Evolutionary conservation across 805 yeast genomes (phyloP).

Genomic region (Debaryomyces maramus): DNA sequence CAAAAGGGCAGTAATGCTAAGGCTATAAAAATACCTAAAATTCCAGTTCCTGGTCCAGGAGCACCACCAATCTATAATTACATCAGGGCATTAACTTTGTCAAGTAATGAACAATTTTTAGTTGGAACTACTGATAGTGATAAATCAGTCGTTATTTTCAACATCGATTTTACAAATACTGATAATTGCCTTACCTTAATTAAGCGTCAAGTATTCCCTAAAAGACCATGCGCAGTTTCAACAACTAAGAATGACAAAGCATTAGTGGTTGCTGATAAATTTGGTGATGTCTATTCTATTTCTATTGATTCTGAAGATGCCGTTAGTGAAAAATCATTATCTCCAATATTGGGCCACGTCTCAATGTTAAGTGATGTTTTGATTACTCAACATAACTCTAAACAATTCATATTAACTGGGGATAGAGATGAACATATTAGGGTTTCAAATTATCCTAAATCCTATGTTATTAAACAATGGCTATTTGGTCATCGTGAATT

Average conservation of each 20-base stretch:
- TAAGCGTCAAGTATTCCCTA: conserved; percentile 79
- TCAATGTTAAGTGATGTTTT: conserved; percentile 87
- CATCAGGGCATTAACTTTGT: conserved; percentile 60
- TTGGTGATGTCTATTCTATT: conserved; percentile 87
- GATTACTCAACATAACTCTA: conserved; percentile 38
- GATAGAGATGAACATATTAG: conserved; percentile 97
- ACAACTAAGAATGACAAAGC: conserved; percentile 50
- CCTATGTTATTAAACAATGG: conserved; percentile 77
- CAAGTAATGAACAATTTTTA: conserved; percentile 51
- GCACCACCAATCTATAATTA: conserved; percentile 68
- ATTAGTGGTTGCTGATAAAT: conserved; percentile 84
- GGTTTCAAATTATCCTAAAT: conserved; percentile 74
- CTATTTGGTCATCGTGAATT: conserved; percentile 86
- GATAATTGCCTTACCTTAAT: conserved; percentile 48
- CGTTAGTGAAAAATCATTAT: conserved; percentile 42
- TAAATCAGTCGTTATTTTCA: conserved; percentile 71
- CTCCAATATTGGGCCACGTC: conserved; percentile 90
- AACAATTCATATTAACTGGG: conserved; percentile 65
- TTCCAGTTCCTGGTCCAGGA: conserved; percentile 66
- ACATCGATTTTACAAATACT: conserved; percentile 30
- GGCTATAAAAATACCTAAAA: conserved; percentile 43
- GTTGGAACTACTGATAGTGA: conserved; percentile 79
- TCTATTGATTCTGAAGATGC: conserved; percentile 39
- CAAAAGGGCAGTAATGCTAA: conserved; percentile 28
- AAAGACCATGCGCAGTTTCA: conserved; percentile 86